phyloP scores from a whole-genome alignment of 1,284 basidiomycete species.

The Irpex sp. region DNA sequence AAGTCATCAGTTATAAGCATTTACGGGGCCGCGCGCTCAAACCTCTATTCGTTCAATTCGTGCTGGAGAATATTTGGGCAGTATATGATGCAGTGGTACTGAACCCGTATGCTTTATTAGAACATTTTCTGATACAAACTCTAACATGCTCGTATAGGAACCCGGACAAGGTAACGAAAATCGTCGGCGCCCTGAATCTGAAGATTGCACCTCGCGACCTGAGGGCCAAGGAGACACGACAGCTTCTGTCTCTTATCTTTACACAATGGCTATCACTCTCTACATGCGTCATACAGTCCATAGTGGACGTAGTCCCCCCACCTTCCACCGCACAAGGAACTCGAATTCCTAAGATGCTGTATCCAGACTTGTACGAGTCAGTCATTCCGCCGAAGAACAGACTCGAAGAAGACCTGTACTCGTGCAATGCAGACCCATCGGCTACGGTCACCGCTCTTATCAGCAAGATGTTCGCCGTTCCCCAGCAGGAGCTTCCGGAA shows the following conservation, averaged over 20 bases:
- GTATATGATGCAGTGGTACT: conserved; percentile 88
- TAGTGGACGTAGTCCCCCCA: conserved; percentile 90
- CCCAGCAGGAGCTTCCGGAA: conserved; percentile 79
- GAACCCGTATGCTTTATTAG: conserved; percentile 69
- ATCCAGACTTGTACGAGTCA: conserved; percentile 70
- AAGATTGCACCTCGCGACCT: conserved; percentile 89
- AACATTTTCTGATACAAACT: not conserved
- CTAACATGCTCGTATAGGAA: conserved; percentile 50
- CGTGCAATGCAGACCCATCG: conserved; percentile 57
- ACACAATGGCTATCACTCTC: conserved; percentile 97
- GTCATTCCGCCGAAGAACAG: conserved; percentile 66
- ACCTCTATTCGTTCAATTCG: conserved; percentile 98
- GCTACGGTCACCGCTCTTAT: conserved; percentile 84
- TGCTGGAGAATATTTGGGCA: conserved; percentile 96
- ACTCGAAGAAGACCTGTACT: conserved; percentile 81
- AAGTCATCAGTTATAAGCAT: conserved; percentile 90
- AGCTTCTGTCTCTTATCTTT: conserved; percentile 85
- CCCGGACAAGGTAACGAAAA: conserved; percentile 86
- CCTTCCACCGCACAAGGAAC: conserved; percentile 81
- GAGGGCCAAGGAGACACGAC: conserved; percentile 86
- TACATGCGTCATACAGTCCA: conserved; percentile 88
- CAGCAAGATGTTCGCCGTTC: conserved; percentile 98
- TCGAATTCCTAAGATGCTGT: conserved; percentile 91
- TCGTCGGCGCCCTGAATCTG: conserved; percentile 80
- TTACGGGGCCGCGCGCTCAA: conserved; percentile 85